Base-by-base conservation (phyloP, 768 basidiomycete genomes). In the Suillus subalutaceus region DNA sequence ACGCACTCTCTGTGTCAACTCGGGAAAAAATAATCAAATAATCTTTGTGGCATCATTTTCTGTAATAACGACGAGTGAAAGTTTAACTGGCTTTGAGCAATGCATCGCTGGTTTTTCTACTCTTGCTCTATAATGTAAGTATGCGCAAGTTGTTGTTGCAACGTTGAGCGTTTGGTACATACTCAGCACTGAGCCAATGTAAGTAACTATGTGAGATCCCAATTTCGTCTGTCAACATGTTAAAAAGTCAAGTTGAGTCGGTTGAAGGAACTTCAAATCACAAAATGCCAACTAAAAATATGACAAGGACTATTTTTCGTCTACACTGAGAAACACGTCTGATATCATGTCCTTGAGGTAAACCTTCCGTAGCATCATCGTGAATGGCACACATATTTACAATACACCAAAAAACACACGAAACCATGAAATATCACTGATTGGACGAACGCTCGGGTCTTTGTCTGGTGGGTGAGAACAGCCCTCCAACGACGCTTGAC, bases 401-500 rank as follows among this genome's bases (percentile, higher is more conserved):
- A 56, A 18, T 30, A 30, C 18, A 30, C 41, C 26, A 60, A 59
- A 5, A 59, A 20, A 40, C 26, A 41, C 38, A 26, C 23, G 2
- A 59, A 26, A 38, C 37, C 38, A 59, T 23, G 13, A 18, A 59
- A 18, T 26, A 57, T 58, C 37, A 37, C 37, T 58, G 57, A 38
- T 23, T 58, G 26, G 59, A 79, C 12, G 71, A 35, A 20, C 72
- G 74, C 67, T 75, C 77, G 20, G 70, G 64, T 57, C 74, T 68
- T 57, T 72, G 72, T 62, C 77, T 74, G 3, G 73, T 61, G 32
- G 82, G 82, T 53, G 92, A 84, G 66, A 90, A 82, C 38, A 94
- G 78, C 0, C 93, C 92, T 16, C 92, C 93, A 7, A 94, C 89
- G 16, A 93, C 93, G 69, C 88, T 92, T 9, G 91, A 86, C 35